A percentile compares a stretch with the other conserved stretches of the same genome.
phyloP scores from a whole-genome alignment of 129 eudicot species.

The Logfia minima region DNA sequence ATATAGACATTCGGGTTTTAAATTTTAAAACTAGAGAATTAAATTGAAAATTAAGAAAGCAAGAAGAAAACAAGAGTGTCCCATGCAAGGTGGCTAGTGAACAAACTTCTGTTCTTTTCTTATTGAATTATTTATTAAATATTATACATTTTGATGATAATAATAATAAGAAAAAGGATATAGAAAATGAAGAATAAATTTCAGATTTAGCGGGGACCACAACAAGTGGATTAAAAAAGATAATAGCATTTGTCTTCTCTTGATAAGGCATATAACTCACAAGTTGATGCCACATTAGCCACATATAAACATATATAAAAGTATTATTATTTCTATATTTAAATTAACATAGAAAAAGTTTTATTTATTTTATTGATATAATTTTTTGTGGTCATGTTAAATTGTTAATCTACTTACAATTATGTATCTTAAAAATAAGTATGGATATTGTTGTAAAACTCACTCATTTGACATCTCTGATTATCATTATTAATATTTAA shows the following conservation, averaged over 20 bases:
- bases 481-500: too few relatives aligned
- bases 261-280: slow-evolving; percentile 30
- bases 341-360: neutral
- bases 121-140: neutral
- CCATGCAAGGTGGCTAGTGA: slow-evolving; percentile 38
- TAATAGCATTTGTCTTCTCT: slow-evolving; percentile 31
- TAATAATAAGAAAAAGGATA: neutral
- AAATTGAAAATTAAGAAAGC: neutral
- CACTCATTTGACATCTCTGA: too few relatives aligned
- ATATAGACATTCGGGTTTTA: neutral
- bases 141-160: neutral
- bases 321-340: neutral
- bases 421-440: too few relatives aligned
- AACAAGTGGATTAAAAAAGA: slow-evolving; percentile 35
- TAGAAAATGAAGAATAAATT: slow-evolving; percentile 3
- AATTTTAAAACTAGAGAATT: neutral
- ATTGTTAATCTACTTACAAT: too few relatives aligned
- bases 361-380: too few relatives aligned
- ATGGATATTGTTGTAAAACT: too few relatives aligned
- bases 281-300: slow-evolving; percentile 16
- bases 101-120: neutral
- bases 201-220: slow-evolving; percentile 29
- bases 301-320: neutral
- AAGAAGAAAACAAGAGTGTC: neutral
- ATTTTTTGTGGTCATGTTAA: too few relatives aligned